Evolutionary conservation across 2,329 filamentous ascomycete genomes (phyloP), one percentile per base, ranked within the genome.

Genomic region (Zymoseptoria ardabiliae): DNA sequence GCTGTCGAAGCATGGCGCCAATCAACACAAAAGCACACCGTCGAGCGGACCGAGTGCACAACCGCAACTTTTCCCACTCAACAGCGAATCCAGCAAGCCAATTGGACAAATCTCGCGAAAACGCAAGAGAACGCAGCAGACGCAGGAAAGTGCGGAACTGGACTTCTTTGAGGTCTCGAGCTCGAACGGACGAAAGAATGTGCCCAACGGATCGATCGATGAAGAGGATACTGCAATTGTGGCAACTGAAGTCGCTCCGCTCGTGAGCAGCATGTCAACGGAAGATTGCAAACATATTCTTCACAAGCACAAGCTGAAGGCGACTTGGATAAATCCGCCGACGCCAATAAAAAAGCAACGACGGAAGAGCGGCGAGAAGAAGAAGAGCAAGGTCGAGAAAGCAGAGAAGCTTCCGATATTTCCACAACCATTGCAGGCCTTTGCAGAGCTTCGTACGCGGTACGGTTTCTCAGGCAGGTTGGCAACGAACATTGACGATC

Each of bases 401-500:
- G 35, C 53, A 72, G 78, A 81, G 62, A 81, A 85, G 55, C 72
- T 74, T 21, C 85, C 85, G 68, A 13, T 97, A 28, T 91, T 85
- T 71, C 90, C 93, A 0, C 87, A 90, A 63, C 93, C 94, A 1
- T 77, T 99, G 65, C 83, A 82, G 51, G 84, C 85, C 0, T 97
- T 99, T 71, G 77, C 79, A 50, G 85, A 94, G 68, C 77, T 99
- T 60, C 82, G 85, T 45, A 78, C 80, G 30, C 79, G 79, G 51
- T 96, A 93, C 75, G 82, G 81, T n/a, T 84, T 97, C 50, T 88
- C 90, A 3, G 79, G 82, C 49, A 82, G 86, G 50, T 75, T 99
- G 51, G 85, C 85, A 1, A 84, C 88, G 61, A 99, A 99, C 69
- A 79, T 99, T 28, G 79, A 83, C 13, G 81, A 84, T n/a, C 90